Base-by-base conservation (phyloP, 2,329 filamentous ascomycete genomes). In the Geosmithia flava region DNA sequence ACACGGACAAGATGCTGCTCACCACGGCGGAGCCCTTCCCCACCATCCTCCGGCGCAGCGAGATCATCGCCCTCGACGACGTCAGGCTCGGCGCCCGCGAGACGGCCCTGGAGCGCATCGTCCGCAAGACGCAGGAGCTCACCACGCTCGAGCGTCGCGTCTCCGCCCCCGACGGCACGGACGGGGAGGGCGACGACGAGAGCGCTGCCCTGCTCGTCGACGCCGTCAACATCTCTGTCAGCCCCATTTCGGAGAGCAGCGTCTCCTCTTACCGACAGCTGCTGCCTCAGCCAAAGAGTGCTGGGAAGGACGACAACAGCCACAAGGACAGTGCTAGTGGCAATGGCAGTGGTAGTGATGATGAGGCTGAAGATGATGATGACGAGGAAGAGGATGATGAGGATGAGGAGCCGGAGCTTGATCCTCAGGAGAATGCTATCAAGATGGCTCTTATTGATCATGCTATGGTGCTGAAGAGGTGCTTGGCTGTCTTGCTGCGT, bases 91-190 rank as follows among this genome's bases (percentile, higher is more conserved):
- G 76, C 30, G 81, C 90, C 7, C 72, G 93, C 50, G 85, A 96
- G 64, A 90, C 88, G n/a, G 91, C 85, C 0, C 72, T 97, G 51
- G 91, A 97, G 62, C 82, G 91, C 16, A 91, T 93, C 30, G 83
- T 87, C 56, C 81, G 90, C 50, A 96, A 96, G 70, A 95, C 91
- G 1, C 80, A 87, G 50, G 91, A 97, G 64, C 78, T 97, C 68
- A 72, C 79, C 1, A 66, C 75, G 1, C 70, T 95, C 1, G 88
- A 95, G 61, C 87, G 83, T 61, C 81, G 81, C 46, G 72, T 91
- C 8, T 68, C 73, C 1, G 5, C 33, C 4, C 23, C 23, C 23
- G 23, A 27, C 8, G 23, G 23, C 23, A 27, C 23, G 11, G 33
- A 37, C 20, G 19, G 16, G 23, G 81, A 87, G 20, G 85, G 84